Percentiles rank a stretch among this genome's conserved stretches.
These are phyloP conservation scores for Calycina herbarum DNA, from an alignment of 2,329 filamentous ascomycete species.

Conservation along the genomic window DNA sequence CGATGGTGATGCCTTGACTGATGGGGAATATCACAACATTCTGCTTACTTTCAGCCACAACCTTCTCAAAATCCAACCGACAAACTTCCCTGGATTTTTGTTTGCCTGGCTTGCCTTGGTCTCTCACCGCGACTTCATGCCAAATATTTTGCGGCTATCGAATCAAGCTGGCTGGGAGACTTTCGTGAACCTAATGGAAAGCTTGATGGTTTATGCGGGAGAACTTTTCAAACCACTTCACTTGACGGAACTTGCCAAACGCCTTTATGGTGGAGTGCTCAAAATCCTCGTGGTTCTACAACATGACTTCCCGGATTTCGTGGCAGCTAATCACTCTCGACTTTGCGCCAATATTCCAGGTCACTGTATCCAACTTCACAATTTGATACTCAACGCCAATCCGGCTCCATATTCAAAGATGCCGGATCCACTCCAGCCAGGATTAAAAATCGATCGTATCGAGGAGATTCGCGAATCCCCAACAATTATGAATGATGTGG, in stretches of 20 bases:
- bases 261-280: conserved; percentile 80
- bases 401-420: conserved; percentile 68
- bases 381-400: conserved; percentile 81
- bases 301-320: conserved; percentile 92
- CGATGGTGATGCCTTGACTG: conserved; percentile 56
- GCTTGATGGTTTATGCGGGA: conserved; percentile 71
- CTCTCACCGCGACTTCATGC: conserved; percentile 82
- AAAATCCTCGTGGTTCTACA: conserved; percentile 83
- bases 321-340: conserved; percentile 81
- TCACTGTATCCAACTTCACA: conserved; percentile 84
- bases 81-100: conserved; percentile 76
- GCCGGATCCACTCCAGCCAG: conserved; percentile 70
- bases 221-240: conserved; percentile 76
- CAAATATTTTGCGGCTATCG: conserved; percentile 68
- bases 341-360: conserved; percentile 80
- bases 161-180: conserved; percentile 72
- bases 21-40: conserved; percentile 67
- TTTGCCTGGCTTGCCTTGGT: conserved; percentile 84
- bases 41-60: conserved; percentile 70
- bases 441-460: conserved; percentile 73
- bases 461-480: conserved; percentile 73
- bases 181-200: conserved; percentile 72
- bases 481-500: conserved; percentile 60
- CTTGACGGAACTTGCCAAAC: conserved; percentile 69
- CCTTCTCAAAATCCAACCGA: conserved; percentile 73